phyloP scores from a whole-genome alignment of 306 rosid species.

The Vigna trinervia region DNA sequence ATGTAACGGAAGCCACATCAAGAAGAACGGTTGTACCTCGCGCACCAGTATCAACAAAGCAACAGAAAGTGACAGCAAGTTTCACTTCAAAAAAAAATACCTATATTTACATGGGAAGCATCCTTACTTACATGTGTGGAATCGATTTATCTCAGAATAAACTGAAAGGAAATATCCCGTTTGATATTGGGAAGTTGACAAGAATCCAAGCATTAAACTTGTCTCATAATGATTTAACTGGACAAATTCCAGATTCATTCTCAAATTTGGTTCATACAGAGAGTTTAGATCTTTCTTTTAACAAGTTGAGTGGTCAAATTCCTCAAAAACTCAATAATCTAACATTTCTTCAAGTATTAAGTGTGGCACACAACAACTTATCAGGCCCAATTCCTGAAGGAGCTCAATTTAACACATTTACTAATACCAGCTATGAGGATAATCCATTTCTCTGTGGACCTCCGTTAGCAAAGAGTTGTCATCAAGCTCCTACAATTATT shows the following conservation, averaged over 20 bases:
- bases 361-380: conserved; percentile 7
- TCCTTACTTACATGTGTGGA: background rate
- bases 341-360: background rate
- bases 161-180: background rate
- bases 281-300: conserved; percentile 18
- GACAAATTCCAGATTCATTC: background rate
- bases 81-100: background rate
- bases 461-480: conserved; percentile 2
- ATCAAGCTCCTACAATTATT: background rate
- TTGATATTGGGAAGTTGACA: conserved; percentile 25
- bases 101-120: background rate
- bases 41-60: too few relatives aligned
- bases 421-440: conserved; percentile 35
- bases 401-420: background rate
- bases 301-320: background rate
- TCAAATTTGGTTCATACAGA: background rate
- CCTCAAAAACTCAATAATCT: background rate
- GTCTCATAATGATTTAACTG: background rate
- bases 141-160: background rate
- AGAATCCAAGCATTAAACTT: background rate
- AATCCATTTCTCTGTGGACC: conserved; percentile 39
- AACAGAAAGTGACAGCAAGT: background rate
- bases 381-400: background rate
- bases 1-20: too few relatives aligned
- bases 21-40: too few relatives aligned